phyloP scores from a whole-genome alignment of 257 asterid genomes.

The Solanum etuberosum region DNA sequence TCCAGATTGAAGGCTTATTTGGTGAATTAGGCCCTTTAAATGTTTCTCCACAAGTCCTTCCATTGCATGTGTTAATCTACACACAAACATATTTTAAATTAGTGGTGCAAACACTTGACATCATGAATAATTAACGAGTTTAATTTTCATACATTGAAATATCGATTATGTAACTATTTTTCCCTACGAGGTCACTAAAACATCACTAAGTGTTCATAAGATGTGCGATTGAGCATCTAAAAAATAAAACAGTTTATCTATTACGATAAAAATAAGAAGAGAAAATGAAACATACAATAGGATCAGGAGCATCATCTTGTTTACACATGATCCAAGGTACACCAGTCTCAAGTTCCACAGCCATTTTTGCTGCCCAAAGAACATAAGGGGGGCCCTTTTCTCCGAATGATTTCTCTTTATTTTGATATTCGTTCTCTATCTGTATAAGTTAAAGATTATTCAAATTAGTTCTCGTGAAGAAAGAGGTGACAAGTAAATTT shows the following conservation, averaged over 20 bases:
- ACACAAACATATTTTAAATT: background rate
- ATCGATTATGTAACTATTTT: too few relatives aligned
- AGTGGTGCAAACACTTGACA: background rate
- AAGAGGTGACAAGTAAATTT: background rate
- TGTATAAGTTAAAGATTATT: background rate
- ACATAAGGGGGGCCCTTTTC: slow-evolving; percentile 61
- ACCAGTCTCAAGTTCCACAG: slow-evolving; percentile 59
- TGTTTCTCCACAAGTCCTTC: slow-evolving; percentile 67
- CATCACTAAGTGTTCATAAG: too few relatives aligned
- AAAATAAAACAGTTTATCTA: too few relatives aligned
- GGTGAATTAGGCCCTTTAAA: slow-evolving; percentile 82
- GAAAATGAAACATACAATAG: slow-evolving; percentile 31
- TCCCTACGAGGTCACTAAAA: background rate
- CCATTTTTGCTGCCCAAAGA: slow-evolving; percentile 80
- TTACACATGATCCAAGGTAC: slow-evolving; percentile 98
- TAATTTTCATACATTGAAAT: background rate
- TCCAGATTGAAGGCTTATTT: slow-evolving; percentile 89
- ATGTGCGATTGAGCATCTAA: too few relatives aligned
- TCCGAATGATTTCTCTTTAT: slow-evolving; percentile 33
- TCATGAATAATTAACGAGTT: background rate
- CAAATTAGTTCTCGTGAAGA: background rate
- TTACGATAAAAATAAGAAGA: background rate
- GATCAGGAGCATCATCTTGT: slow-evolving; percentile 90
- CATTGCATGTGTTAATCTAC: slow-evolving; percentile 93
- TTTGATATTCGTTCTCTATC: slow-evolving; percentile 89